Evolutionary conservation across 2,329 filamentous ascomycete species (phyloP), one percentile per base, ranked within the genome.

Genomic region (Fusarium incarnatum): DNA sequence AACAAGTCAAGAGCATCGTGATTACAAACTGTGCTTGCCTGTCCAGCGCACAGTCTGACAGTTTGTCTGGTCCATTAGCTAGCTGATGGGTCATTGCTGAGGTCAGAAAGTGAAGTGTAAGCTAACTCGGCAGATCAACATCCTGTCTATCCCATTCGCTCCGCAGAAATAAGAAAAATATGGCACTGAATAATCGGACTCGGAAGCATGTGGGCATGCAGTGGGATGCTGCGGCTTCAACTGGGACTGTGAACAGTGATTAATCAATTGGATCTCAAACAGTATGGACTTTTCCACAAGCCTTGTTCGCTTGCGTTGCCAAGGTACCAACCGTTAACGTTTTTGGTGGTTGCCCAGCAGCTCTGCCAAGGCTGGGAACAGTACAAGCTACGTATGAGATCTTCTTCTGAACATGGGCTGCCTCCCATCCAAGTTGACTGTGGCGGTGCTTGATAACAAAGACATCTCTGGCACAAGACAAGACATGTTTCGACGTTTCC

Each of bases 281-380:
- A 63, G 44, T 64, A 41, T 55, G 50, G 54, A 71, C 64, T 70
- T 71, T 23, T 28, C 20, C 16, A 20, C 32, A 57, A 50, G 57
- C 47, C 47, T 46, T 69, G 56, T 45, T 71, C 68, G 68, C 53
- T 71, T 72, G 57, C 60, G 68, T 70, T 71, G 68, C 56, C 61
- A 68, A 71, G 68, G 68, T 70, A 66, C 55, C 57, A 23, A 55
- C 37, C 68, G 54, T 72, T 64, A 70, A 68, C 55, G 67, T 42
- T 58, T 28, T 40, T 45, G 46, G 56, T 65, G 30, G 68, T 71
- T 71, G 68, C 68, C 60, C 42, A 45, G 68, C 65, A 70, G 60
- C 60, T 69, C 28, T 56, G 68, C 68, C 68, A 72, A 71, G 55
- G 56, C 60, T 71, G 52, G 32, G 49, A 57, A 45, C 64, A 61